These are phyloP conservation scores for Carex arenaria DNA, from an alignment of 202 grass and related monocot genomes.

Conservation along the genomic window DNA sequence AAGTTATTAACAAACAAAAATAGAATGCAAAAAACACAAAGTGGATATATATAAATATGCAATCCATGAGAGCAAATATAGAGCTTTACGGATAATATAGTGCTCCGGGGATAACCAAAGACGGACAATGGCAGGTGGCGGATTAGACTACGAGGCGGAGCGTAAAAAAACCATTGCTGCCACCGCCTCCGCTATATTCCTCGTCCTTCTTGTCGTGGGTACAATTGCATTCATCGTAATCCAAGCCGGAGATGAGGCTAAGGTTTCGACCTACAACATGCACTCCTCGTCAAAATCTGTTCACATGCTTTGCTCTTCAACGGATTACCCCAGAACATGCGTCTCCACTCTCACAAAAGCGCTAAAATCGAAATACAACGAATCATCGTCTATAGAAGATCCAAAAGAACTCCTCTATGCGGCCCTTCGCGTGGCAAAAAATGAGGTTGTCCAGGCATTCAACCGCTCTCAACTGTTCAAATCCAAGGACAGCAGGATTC, in stretches of 20 bases:
- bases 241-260: background rate
- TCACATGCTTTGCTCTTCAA: conserved; percentile 62
- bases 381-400: conserved; percentile 17
- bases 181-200: conserved; percentile 31
- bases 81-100: background rate
- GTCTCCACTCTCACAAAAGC: conserved; percentile 38
- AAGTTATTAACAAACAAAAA: conserved; percentile 11
- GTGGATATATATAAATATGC: conserved; percentile 2
- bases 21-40: conserved; percentile 4
- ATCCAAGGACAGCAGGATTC: conserved; percentile 46
- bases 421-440: conserved; percentile 30
- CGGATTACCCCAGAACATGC: conserved; percentile 65
- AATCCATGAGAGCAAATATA: background rate
- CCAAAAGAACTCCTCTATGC: conserved; percentile 54
- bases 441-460: conserved; percentile 43
- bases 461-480: conserved; percentile 40
- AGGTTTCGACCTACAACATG: conserved; percentile 24
- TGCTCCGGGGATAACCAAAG: conserved; percentile 6
- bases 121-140: conserved; percentile 27
- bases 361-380: conserved; percentile 18
- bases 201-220: conserved; percentile 46
- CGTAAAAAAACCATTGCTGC: conserved; percentile 38
- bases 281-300: conserved; percentile 50
- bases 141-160: background rate
- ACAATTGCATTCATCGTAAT: conserved; percentile 35